Percentiles rank a stretch among this genome's conserved stretches.
Evolutionary conservation across 2,329 filamentous ascomycete genomes (phyloP).

Genomic region (Mariannaea sp.): DNA sequence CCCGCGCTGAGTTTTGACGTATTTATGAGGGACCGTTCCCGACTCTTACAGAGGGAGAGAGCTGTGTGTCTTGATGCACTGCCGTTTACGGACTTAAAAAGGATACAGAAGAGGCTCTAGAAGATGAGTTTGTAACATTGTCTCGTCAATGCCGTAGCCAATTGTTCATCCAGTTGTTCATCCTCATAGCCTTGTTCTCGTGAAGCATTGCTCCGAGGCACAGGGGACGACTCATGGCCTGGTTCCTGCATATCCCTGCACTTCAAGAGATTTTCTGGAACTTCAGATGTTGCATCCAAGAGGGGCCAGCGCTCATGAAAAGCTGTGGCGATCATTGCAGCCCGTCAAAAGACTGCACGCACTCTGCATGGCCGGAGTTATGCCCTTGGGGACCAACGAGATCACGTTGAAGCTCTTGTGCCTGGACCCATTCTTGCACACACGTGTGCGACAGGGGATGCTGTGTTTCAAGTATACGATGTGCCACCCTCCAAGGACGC

Average conservation of each 20-base stretch:
- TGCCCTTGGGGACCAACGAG: slow-evolving; percentile 4
- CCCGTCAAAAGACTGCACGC: slow-evolving; percentile 1
- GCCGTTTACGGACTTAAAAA: slow-evolving; percentile 12
- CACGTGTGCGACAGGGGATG: slow-evolving; percentile 33
- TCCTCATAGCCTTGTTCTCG: neutral
- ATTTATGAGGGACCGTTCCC: neutral
- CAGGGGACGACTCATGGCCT: slow-evolving; percentile 14
- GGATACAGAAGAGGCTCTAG: slow-evolving; percentile 3
- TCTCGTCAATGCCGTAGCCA: neutral
- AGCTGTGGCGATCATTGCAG: slow-evolving; percentile 5
- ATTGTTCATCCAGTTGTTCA: neutral
- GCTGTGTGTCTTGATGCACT: slow-evolving; percentile 9
- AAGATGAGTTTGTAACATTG: slow-evolving; percentile 10
- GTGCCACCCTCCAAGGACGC: too few species aligned
- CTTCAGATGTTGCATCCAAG: slow-evolving; percentile 3
- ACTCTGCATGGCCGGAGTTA: slow-evolving; percentile 19
- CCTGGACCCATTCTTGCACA: slow-evolving; percentile 24
- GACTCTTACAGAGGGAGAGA: neutral
- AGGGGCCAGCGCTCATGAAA: slow-evolving; percentile 1
- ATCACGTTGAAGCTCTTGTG: neutral
- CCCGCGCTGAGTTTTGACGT: neutral
- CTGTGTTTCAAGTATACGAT: slow-evolving; percentile 33
- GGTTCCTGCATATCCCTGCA: slow-evolving; percentile 18
- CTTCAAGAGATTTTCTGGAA: slow-evolving; percentile 3
- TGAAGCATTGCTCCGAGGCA: slow-evolving; percentile 19